phyloP scores from a whole-genome alignment of 169 alveolate species.

The Perkinsus marinus region DNA sequence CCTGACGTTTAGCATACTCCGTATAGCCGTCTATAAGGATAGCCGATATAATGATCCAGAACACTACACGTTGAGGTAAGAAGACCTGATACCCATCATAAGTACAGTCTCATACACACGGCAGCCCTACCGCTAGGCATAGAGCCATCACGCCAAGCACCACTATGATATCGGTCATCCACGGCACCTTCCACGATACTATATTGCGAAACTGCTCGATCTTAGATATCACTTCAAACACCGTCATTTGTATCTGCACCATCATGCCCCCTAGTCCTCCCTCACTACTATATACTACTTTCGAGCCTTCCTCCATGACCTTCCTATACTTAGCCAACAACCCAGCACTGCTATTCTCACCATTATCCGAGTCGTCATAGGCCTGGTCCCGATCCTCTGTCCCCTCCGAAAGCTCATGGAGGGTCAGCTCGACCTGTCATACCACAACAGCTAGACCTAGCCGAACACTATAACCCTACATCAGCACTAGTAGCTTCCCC shows the following conservation, averaged over 20 bases:
- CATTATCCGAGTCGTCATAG: not conserved
- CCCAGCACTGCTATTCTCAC: not conserved
- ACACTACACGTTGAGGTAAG: not conserved
- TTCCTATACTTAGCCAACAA: not conserved
- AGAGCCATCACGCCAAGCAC: not conserved
- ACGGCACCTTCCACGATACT: not conserved
- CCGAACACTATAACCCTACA: not conserved
- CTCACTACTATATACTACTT: too few relatives aligned
- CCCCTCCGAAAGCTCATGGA: not conserved
- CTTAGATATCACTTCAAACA: not conserved
- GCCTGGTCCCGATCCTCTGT: not conserved
- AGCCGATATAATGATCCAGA: not conserved
- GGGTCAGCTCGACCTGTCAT: not conserved
- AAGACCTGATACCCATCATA: not conserved
- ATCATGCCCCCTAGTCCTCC: not conserved
- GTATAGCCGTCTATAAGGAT: not conserved
- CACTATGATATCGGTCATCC: not conserved
- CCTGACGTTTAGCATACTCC: not conserved
- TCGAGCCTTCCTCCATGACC: not conserved
- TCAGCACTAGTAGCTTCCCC: not conserved
- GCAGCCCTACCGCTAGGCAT: not conserved
- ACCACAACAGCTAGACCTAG: not conserved
- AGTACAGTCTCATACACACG: too few relatives aligned
- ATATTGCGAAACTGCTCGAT: not conserved
- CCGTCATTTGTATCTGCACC: not conserved